These are phyloP conservation scores for Fibroporia radiculosa DNA, from an alignment of 768 basidiomycete species.

Conservation along the genomic window DNA sequence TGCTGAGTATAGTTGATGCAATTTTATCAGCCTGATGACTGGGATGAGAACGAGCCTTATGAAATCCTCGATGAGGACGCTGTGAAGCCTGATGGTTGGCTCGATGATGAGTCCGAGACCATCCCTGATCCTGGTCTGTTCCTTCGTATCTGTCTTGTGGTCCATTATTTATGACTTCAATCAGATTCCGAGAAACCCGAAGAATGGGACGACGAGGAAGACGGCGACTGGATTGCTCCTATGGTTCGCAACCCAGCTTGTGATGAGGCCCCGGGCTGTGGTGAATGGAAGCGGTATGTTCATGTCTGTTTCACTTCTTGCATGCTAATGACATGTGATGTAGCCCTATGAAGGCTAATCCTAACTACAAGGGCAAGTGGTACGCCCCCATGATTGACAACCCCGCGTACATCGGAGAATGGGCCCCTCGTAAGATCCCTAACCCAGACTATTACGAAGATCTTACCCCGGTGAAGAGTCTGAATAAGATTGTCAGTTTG, in stretches of 20 bases:
- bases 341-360: slow-evolving; percentile 85
- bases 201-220: slow-evolving; percentile 99
- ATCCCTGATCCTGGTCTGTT: slow-evolving; percentile 80
- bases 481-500: slow-evolving; percentile 72
- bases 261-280: slow-evolving; percentile 85
- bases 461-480: slow-evolving; percentile 65
- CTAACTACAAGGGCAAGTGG: slow-evolving; percentile 98
- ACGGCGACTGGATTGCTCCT: slow-evolving; percentile 97
- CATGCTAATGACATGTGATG: not conserved
- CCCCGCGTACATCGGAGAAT: slow-evolving; percentile 94
- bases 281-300: slow-evolving; percentile 78
- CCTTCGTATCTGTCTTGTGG: not conserved
- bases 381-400: slow-evolving; percentile 91
- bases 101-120: slow-evolving; percentile 74
- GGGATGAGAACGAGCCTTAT: slow-evolving; percentile 96
- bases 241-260: slow-evolving; percentile 88
- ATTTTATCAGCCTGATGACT: slow-evolving; percentile 70
- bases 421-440: slow-evolving; percentile 84
- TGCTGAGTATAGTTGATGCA: not conserved
- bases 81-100: slow-evolving; percentile 90
- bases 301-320: not conserved
- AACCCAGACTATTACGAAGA: slow-evolving; percentile 95
- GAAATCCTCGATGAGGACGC: slow-evolving; percentile 87
- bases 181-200: slow-evolving; percentile 89
- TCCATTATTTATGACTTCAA: not conserved